Percentiles rank a stretch among this genome's conserved stretches.
These are phyloP conservation scores for Cornus suecica DNA, from an alignment of 148 eudicot species.

Conservation along the genomic window DNA sequence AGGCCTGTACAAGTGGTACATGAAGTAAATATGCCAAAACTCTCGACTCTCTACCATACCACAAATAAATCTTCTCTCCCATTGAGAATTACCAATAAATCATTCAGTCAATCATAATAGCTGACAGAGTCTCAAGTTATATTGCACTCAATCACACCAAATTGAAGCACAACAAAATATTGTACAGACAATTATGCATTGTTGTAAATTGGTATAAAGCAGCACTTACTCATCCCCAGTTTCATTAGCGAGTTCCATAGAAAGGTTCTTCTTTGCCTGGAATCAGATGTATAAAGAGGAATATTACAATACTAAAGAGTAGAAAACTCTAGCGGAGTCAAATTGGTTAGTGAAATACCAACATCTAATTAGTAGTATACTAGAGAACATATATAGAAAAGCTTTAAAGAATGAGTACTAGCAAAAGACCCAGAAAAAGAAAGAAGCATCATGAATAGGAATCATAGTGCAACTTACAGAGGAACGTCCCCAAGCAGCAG, in stretches of 20 bases:
- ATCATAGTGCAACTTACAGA: conserved; percentile 46
- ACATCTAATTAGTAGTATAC: not conserved
- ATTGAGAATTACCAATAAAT: not conserved
- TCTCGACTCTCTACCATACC: not conserved
- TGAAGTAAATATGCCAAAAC: not conserved
- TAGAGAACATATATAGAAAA: not conserved
- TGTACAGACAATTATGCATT: not conserved
- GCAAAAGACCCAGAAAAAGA: not conserved
- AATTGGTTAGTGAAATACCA: not conserved
- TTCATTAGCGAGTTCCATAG: conserved; percentile 62
- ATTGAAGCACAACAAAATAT: not conserved
- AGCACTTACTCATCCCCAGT: conserved; percentile 72
- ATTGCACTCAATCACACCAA: not conserved
- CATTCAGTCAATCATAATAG: not conserved
- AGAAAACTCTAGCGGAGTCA: not conserved
- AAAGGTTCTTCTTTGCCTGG: conserved; percentile 78
- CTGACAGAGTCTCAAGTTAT: not conserved
- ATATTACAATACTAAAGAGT: not conserved
- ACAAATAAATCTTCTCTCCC: not conserved
- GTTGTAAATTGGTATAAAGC: conserved; percentile 6
- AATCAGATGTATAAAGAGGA: conserved; percentile 9
- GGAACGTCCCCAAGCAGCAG: conserved; percentile 62
- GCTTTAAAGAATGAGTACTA: not conserved
- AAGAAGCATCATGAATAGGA: conserved; percentile 2
- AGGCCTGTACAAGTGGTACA: not conserved